A percentile compares a stretch with the other conserved stretches of the same genome.
Evolutionary conservation across 2,329 filamentous ascomycete species (phyloP).

Genomic region (Calonectria hongkongensis): DNA sequence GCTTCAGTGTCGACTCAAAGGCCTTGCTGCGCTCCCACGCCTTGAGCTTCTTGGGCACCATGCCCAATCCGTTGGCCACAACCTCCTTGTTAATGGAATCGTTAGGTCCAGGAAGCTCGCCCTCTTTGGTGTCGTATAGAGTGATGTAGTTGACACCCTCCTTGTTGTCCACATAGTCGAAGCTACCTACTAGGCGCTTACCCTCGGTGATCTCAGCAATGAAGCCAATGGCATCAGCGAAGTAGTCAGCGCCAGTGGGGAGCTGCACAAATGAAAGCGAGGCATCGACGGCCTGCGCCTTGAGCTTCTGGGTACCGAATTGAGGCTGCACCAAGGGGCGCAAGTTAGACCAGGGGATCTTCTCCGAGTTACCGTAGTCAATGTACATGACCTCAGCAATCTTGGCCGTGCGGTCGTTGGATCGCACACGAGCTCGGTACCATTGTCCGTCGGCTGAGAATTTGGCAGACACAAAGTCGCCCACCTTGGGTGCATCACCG

Average conservation of each 20-base stretch:
- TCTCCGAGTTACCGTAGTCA: constrained; percentile 97
- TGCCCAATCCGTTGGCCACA: constrained; percentile 87
- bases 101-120: constrained; percentile 73
- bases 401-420: constrained; percentile 94
- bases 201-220: constrained; percentile 84
- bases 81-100: constrained; percentile 94
- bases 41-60: constrained; percentile 95
- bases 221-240: constrained; percentile 85
- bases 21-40: constrained; percentile 86
- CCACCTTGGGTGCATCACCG: constrained; percentile 87
- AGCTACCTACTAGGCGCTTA: constrained; percentile 89
- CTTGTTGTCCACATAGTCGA: constrained; percentile 86
- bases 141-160: constrained; percentile 92
- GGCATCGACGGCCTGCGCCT: constrained; percentile 90
- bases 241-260: constrained; percentile 87
- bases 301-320: constrained; percentile 88
- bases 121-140: constrained; percentile 84
- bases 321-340: constrained; percentile 86
- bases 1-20: constrained; percentile 82
- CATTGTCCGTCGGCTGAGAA: constrained; percentile 93
- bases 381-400: constrained; percentile 94
- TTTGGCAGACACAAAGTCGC: constrained; percentile 92
- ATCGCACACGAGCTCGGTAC: constrained; percentile 93
- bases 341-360: constrained; percentile 87
- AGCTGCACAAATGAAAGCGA: constrained; percentile 93